phyloP scores from a whole-genome alignment of 2,329 filamentous ascomycete genomes.

The Diplodia mutila region DNA sequence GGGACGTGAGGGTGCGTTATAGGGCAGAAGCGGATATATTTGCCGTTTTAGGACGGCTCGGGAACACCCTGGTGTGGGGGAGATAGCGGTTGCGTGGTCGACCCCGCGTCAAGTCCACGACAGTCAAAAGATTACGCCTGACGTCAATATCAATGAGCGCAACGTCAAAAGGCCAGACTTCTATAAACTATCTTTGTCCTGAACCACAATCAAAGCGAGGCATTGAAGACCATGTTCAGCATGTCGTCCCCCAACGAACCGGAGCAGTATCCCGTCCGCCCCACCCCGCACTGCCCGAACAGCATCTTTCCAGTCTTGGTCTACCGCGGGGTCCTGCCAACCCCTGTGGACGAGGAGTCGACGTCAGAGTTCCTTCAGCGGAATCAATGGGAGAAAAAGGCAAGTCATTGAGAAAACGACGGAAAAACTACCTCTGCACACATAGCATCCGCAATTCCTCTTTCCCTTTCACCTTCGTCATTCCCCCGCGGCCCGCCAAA shows the following conservation, averaged over 20 bases:
- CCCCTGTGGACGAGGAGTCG: conserved; percentile 33
- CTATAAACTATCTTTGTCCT: too few relatives aligned
- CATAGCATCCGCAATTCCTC: not conserved
- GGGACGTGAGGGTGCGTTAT: too few relatives aligned
- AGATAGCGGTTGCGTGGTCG: not conserved
- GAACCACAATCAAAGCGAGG: not conserved
- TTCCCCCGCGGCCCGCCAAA: not conserved
- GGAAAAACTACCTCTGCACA: too few relatives aligned
- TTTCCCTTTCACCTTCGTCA: too few relatives aligned
- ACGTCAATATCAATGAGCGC: not conserved
- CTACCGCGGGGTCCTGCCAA: conserved; percentile 40
- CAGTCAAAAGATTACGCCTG: not conserved
- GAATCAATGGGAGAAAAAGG: conserved; percentile 41
- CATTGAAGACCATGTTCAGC: not conserved
- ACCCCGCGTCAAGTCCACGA: not conserved
- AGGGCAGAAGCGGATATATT: not conserved
- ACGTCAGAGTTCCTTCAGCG: conserved; percentile 35
- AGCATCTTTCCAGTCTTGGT: conserved; percentile 41
- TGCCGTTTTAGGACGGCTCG: not conserved
- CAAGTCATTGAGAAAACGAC: conserved; percentile 2
- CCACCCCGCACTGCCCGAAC: conserved; percentile 34
- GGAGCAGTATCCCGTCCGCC: conserved; percentile 24
- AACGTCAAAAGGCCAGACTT: too few relatives aligned
- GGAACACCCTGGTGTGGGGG: not conserved
- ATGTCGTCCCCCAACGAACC: conserved; percentile 10